phyloP scores from a whole-genome alignment of 2,329 filamentous ascomycete species.

The Exophiala calicioides region DNA sequence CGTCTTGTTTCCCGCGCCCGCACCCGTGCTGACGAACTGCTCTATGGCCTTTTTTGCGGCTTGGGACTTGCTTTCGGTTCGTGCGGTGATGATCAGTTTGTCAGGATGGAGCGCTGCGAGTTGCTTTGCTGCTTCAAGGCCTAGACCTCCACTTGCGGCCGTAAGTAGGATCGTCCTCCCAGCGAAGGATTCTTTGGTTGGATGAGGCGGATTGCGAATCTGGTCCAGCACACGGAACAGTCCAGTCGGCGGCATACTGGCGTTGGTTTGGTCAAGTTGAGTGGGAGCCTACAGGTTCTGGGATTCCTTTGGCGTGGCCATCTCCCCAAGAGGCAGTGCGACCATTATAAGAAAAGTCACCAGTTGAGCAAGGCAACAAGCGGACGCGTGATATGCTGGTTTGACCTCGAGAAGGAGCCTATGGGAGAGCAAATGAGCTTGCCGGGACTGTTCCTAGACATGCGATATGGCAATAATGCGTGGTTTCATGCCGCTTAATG shows the following conservation, averaged over 20 bases:
- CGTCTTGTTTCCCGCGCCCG: constrained; percentile 32
- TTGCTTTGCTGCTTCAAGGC: constrained; percentile 53
- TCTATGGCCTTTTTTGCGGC: constrained; percentile 44
- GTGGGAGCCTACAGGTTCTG: no score
- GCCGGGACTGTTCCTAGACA: no score
- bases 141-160: constrained; percentile 54
- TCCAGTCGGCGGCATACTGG: constrained; percentile 12
- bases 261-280: no score
- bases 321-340: no score
- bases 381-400: no score
- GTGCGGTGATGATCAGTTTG: constrained; percentile 50
- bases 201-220: constrained; percentile 25
- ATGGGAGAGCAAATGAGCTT: no score
- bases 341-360: no score
- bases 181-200: constrained; percentile 43
- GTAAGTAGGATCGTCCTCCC: constrained; percentile 53
- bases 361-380: no score
- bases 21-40: constrained; percentile 4
- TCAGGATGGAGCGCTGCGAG: constrained; percentile 46
- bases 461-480: no score
- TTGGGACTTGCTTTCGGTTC: constrained; percentile 46
- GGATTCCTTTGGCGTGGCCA: not conserved
- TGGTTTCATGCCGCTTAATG: no score
- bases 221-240: constrained; percentile 15
- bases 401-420: no score